Conservation (phyloP, 768 basidiomycete genomes). For the Suillus occidentalis region DNA sequence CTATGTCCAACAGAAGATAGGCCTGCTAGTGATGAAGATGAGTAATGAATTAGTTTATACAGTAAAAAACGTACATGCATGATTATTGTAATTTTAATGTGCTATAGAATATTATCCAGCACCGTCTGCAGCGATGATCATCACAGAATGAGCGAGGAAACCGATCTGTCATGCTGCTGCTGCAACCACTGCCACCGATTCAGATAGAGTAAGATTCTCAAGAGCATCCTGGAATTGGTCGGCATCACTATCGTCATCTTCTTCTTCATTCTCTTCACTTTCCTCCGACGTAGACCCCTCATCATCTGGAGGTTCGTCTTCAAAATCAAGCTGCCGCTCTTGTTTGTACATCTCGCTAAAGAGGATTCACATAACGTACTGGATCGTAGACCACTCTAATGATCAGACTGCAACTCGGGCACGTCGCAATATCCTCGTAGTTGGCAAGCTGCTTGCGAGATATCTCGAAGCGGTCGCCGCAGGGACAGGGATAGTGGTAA, state of each 20-base stretch:
- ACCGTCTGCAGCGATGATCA: neutral
- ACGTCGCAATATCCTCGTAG: conserved; percentile 93
- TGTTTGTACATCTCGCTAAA: neutral
- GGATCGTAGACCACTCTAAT: conserved; percentile 95
- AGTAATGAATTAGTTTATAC: neutral
- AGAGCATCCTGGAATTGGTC: conserved; percentile 65
- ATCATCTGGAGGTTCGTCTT: conserved; percentile 69
- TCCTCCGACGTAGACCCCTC: conserved; percentile 31
- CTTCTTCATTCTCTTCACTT: conserved; percentile 41
- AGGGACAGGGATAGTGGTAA: conserved; percentile 96
- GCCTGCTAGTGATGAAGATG: conserved; percentile 12
- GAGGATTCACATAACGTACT: conserved; percentile 48
- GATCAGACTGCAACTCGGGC: conserved; percentile 93
- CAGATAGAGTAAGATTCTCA: conserved; percentile 48
- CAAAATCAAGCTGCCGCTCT: conserved; percentile 69
- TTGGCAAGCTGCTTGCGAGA: conserved; percentile 78
- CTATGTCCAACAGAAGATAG: neutral
- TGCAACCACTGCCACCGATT: neutral
- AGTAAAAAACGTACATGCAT: neutral
- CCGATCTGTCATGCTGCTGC: neutral
- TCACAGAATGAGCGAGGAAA: neutral
- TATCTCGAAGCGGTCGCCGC: conserved; percentile 98
- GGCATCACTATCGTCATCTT: conserved; percentile 36
- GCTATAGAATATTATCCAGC: neutral
- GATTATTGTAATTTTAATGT: neutral